Percentiles rank a stretch among this genome's conserved stretches.
phyloP scores from a whole-genome alignment of 495 filamentous ascomycete genomes.

The Sphaerosporella brunnea region DNA sequence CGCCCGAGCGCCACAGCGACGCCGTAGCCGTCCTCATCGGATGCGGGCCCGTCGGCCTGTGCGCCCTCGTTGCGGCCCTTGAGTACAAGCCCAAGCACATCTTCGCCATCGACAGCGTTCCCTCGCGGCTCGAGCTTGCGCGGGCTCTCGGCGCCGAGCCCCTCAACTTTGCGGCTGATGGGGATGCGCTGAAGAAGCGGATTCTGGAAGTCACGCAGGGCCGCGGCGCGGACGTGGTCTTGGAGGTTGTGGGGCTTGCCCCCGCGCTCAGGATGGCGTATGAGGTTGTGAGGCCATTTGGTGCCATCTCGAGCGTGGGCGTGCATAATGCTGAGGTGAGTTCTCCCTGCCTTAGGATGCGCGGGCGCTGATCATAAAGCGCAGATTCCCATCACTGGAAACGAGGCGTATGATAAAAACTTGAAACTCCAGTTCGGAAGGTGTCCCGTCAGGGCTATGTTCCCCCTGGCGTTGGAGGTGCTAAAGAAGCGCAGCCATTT shows the following conservation, averaged over 20 bases:
- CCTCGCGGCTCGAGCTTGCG: slow-evolving; percentile 60
- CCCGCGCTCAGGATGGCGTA: slow-evolving; percentile 68
- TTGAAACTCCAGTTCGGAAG: slow-evolving; percentile 81
- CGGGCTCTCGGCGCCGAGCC: slow-evolving; percentile 65
- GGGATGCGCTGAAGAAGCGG: slow-evolving; percentile 46
- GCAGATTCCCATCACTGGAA: slow-evolving; percentile 69
- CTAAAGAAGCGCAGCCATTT: slow-evolving; percentile 67
- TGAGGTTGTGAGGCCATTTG: slow-evolving; percentile 74
- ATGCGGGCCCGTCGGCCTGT: slow-evolving; percentile 78
- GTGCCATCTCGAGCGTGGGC: slow-evolving; percentile 71
- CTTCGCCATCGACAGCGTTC: slow-evolving; percentile 71
- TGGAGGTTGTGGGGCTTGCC: slow-evolving; percentile 81
- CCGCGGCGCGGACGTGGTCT: slow-evolving; percentile 73
- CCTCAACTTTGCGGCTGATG: slow-evolving; percentile 62
- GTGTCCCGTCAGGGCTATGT: slow-evolving; percentile 77
- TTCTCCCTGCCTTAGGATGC: too few species aligned
- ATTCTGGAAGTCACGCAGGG: slow-evolving; percentile 65
- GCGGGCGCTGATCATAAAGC: too few species aligned
- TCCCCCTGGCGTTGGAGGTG: slow-evolving; percentile 56
- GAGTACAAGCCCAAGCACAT: slow-evolving; percentile 66
- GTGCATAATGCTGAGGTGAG: slow-evolving; percentile 77
- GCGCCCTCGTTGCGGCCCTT: slow-evolving; percentile 66
- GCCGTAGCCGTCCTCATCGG: slow-evolving; percentile 68
- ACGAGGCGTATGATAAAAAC: slow-evolving; percentile 74
- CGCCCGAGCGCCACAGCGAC: slow-evolving; percentile 42